Base-by-base conservation (phyloP, 148 eudicot genomes). In the Rhododendron ferrugineum region DNA sequence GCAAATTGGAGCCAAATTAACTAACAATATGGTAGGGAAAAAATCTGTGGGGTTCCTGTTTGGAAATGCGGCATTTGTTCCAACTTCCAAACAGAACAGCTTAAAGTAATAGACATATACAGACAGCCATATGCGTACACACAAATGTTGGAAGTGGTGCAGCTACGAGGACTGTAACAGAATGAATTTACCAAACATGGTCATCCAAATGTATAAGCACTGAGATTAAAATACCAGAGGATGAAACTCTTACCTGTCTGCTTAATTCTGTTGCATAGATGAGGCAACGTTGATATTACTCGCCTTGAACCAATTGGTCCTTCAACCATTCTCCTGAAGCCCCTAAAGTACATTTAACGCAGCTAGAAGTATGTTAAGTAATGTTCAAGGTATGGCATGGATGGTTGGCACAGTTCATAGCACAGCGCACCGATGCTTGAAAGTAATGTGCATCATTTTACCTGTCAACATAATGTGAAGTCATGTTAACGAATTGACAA, bases 211-310 rank as follows among this genome's bases (percentile, higher is more conserved):
- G 36, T 34, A 34, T 11, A 3, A 11, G 36, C 36, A 68, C 34
- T 60, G 5, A 11, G 0, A 28, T 28, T 30, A 44, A 62, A 79
- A 44, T 16, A 78, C 70, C 30, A 11, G 10, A 70, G 22, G 64
- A 62, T 28, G 44, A 34, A 66, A 85, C 2, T 13, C 14, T n/a
- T 80, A 90, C 92, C 92, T 83, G 92, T 86, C 82, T 90, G 90
- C 76, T 90, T 90, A 62, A 87, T 86, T 90, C 92, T 85, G 49
- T 88, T 75, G 72, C 86, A 86, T 13, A 90, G 79, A 83, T 78
- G 76, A 46, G 89, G 85, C 49, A 87, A 18, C 30, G 92, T 88
- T 23, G 89, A 90, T 46, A 90, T 80, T n/a, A 88, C 81, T 30
- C 92, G 84, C 32, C 84, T 87, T 1, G 83, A 83, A 70, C 76